Evolutionary conservation across 441 rosid species (phyloP), one percentile per base, ranked within the genome.

Genomic region (Melastoma candidum): DNA sequence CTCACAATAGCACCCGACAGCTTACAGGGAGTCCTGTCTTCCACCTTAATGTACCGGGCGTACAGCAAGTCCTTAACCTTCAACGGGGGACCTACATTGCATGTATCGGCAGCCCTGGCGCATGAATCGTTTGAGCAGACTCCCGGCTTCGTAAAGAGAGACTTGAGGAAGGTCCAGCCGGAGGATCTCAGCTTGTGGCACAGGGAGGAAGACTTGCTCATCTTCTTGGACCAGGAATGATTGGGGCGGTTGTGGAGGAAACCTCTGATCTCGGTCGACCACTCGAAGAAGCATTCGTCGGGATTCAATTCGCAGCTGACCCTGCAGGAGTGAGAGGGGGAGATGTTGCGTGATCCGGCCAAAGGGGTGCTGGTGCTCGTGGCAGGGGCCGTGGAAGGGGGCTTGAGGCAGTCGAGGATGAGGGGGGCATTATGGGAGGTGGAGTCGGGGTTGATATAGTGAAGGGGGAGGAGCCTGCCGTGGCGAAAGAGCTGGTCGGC

Each of bases 401-500:
- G 75, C 77, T 56, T 78, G 81, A 49, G 89, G 88, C 92, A 82
- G 84, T 64, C 77, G 77, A 44, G 81, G 65, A 22, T 93, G 77
- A 65, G 85, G 96, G 65, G 97, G 93, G 54, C 84, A 78, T 36
- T 36, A 36, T 36, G 10, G 7, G 43, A 7, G 10, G 43, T 2
- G 10, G 43, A 36, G 43, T 36, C 43, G 2, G 9, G 9, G 43
- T 36, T 36, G 43, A 36, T 36, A 7, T 36, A 6, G 48, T 78
- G 96, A 29, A 93, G 99, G 62, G 99, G 99, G 26, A 93, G 95
- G 64, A 93, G 90, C 59, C 81, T 89, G 8, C 99, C 99, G 8
- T 80, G 78, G 76, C 78, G 87, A 80, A 93, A 93, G 13, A 93
- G 97, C 58, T 93, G 96, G 47, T 93, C 99, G 10, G 99, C 97